These are phyloP conservation scores for Ustilaginoidea virens DNA, from an alignment of 2,329 filamentous ascomycete genomes.

Conservation along the genomic window DNA sequence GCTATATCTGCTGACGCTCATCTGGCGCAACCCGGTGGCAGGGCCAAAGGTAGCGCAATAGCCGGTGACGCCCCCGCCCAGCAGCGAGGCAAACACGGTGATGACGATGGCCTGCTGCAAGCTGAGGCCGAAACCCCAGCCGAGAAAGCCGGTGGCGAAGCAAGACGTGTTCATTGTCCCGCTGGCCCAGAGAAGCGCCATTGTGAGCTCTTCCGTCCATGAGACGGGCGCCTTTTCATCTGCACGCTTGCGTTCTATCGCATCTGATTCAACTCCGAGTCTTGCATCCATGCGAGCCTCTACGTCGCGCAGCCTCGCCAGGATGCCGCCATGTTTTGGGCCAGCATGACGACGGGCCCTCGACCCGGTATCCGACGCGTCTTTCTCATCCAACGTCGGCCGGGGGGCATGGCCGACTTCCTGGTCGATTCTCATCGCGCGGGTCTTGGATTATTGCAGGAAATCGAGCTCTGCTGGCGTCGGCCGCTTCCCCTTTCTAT, in stretches of 20 bases:
- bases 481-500: no score
- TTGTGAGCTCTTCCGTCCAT: slow-evolving; percentile 26
- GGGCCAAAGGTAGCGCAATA: slow-evolving; percentile 35
- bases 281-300: slow-evolving; percentile 28
- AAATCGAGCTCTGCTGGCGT: no score
- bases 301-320: slow-evolving; percentile 22
- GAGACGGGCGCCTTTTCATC: slow-evolving; percentile 19
- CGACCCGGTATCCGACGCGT: background rate
- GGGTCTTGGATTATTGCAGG: no score
- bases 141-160: slow-evolving; percentile 35
- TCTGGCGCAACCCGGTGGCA: slow-evolving; percentile 32
- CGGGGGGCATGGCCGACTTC: background rate
- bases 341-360: no score
- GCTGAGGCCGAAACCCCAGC: slow-evolving; percentile 30
- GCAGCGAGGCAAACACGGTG: slow-evolving; percentile 28
- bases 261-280: slow-evolving; percentile 32
- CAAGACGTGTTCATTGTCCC: slow-evolving; percentile 35
- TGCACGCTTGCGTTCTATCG: slow-evolving; percentile 27
- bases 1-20: slow-evolving; percentile 32
- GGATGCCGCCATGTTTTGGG: slow-evolving; percentile 10
- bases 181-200: slow-evolving; percentile 36
- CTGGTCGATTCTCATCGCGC: slow-evolving; percentile 1
- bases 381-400: background rate
- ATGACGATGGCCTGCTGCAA: slow-evolving; percentile 27
- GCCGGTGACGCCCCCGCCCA: slow-evolving; percentile 18